Percentiles rank a stretch among this genome's conserved stretches.
phyloP scores from a whole-genome alignment of 2,329 filamentous ascomycete genomes.

The Trichoderma brevicompactum region DNA sequence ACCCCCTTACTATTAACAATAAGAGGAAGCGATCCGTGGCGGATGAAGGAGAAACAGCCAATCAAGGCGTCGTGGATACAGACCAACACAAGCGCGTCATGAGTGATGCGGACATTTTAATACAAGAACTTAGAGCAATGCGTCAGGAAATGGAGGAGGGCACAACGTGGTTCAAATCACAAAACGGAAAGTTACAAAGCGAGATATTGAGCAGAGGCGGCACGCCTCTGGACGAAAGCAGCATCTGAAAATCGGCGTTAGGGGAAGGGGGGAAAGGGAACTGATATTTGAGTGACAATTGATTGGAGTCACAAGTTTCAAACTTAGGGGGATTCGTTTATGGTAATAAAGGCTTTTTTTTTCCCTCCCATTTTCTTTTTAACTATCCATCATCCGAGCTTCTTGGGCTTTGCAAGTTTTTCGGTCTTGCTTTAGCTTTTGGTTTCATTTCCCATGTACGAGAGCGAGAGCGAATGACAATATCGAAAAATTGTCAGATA shows the following conservation, averaged over 20 bases:
- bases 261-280: constrained; percentile 6
- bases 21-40: constrained; percentile 34
- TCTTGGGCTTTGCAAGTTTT: constrained; percentile 3
- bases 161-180: constrained; percentile 52
- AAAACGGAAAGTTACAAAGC: constrained; percentile 50
- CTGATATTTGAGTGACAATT: constrained; percentile 1
- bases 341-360: constrained; percentile 29
- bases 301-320: constrained; percentile 9
- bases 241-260: constrained; percentile 32
- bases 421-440: constrained; percentile 3
- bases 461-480: background rate
- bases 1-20: constrained; percentile 28
- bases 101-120: constrained; percentile 47
- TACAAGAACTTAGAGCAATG: constrained; percentile 48
- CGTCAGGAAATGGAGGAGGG: constrained; percentile 53
- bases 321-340: constrained; percentile 10
- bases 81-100: constrained; percentile 47
- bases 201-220: constrained; percentile 42
- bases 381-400: background rate
- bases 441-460: background rate
- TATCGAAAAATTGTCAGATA: background rate
- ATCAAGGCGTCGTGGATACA: background rate
- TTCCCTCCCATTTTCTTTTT: constrained; percentile 21
- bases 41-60: constrained; percentile 27
- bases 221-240: constrained; percentile 44